Base-by-base conservation (phyloP, 73 alveolate species). In the Durusdinium trenchii region DNA sequence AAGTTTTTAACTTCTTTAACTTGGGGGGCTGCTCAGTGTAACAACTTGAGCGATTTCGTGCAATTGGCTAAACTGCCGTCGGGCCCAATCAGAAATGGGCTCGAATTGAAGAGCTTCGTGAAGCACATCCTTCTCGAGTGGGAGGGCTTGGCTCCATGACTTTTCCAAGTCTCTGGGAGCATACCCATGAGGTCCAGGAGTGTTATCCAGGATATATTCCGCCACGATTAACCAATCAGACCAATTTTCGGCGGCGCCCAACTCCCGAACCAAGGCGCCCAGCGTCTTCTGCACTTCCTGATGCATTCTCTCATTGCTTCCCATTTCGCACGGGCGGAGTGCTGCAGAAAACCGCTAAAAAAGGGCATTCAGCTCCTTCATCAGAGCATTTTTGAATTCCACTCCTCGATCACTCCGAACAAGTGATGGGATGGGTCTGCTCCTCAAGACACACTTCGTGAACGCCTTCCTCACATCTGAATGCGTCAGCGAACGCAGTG, bases 321-420 rank as follows among this genome's bases (percentile, higher is more conserved):
- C 92, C 69, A 82, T 23, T 54, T 82, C 92, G 28, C 73, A 82
- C 12, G 92, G 92, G 23, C 57, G 82, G 46, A 69, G 43, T 12
- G 82, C 43, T 26, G 82, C 43, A 12, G 46, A 26, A 35, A 69
- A 69, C 46, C 43, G n/a, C 82, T 35, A 35, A 18, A 69, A 38
- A 18, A 69, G 9, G 28, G 43, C 82, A 38, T 9, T 38, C 43
- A 26, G 43, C 82, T 69, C 82, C 43, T 18, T 9, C 46, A 69
- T 26, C 43, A 69, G 46, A 16, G 82, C 82, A 35, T 35, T 69
- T 9, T 16, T 69, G 43, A 69, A 69, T 38, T 69, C 82, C 16
- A 9, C 46, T 18, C 92, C 92, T 4, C 92, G 54, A 30, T 82
- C 73, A 2, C 42, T 23, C 32, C 92, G 45, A 9, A 82, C 92